These are phyloP conservation scores for Fraxinus xanthoxyloides DNA, from an alignment of 305 asterid genomes.

Conservation along the genomic window DNA sequence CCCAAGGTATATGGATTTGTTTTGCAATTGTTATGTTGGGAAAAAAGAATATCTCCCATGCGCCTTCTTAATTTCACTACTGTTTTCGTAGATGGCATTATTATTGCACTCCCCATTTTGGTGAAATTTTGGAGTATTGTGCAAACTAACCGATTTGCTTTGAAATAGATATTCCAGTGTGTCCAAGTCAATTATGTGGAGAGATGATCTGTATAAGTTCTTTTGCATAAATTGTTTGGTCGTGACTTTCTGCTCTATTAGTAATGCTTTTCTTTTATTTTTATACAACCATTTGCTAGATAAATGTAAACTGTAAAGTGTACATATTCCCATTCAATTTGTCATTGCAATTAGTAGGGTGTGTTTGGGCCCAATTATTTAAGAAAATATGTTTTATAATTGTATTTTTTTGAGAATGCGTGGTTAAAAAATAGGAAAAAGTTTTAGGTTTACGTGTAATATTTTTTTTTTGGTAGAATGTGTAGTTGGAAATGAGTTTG, in stretches of 20 bases:
- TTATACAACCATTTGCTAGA: neutral
- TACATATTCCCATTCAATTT: neutral
- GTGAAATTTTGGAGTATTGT: neutral
- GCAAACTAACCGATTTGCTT: neutral
- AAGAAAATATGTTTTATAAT: neutral
- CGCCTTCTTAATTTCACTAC: neutral
- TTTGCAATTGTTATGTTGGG: neutral
- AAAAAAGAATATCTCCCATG: neutral
- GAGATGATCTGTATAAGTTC: neutral
- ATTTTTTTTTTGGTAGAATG: neutral
- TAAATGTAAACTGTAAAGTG: neutral
- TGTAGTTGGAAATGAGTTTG: neutral
- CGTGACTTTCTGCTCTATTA: neutral
- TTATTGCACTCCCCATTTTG: neutral
- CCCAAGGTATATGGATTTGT: neutral
- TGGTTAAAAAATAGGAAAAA: neutral
- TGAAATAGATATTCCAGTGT: neutral
- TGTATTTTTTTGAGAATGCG: neutral
- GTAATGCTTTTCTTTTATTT: neutral
- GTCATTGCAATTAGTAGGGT: neutral
- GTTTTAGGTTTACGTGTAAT: neutral
- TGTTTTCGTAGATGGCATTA: neutral
- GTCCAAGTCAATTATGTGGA: neutral
- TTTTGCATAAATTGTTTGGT: neutral
- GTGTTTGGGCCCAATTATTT: neutral